Base-by-base conservation (phyloP, 176 grass and related monocot genomes). In the Carex cristatella region DNA sequence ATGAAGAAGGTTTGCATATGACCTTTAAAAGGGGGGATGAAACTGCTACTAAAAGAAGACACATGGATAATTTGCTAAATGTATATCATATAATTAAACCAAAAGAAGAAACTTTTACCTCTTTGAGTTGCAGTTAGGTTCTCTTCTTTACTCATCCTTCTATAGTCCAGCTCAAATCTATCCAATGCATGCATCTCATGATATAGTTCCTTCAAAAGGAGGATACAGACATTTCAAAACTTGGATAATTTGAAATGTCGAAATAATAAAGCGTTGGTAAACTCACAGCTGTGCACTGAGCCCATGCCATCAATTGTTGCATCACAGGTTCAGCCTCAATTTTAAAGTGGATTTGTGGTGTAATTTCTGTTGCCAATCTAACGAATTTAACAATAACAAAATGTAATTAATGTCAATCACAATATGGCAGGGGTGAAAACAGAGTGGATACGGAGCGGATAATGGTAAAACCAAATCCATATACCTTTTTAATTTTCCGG, bases 101-200 rank as follows among this genome's bases (percentile, higher is more conserved):
- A 64, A 38, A 62, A 18, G 30, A 64, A 48, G 87, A 85, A 80
- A 81, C 4, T 56, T 86, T 80, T 42, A 99, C 96, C 93, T 99
- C 91, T 92, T 91, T 94, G 96, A 79, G 46, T 65, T 61, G 69
- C 85, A 86, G 49, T 89, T 81, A 90, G 84, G 83, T 68, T 92
- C 75, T 99, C 96, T 88, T 95, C 96, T 64, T 95, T 88, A 28
- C 89, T 84, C 86, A 93, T 99, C 58, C 91, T 94, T 61, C 80
- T 86, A 89, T 87, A 95, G 62, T 99, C 96, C 87, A 95, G 89
- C 71, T 94, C 90, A 90, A 94, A 95, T 94, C 93, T 94, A 94
- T 99, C 96, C 85, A 95, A 86, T 28, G 96, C 88, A 90, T 99
- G 96, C 69, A 99, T 90, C 86, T 99, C 96, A 83, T 99, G 96